A percentile compares a stretch with the other conserved stretches of the same genome.
These are phyloP conservation scores for Syzygium jambos DNA, from an alignment of 345 rosid genomes.

Conservation along the genomic window DNA sequence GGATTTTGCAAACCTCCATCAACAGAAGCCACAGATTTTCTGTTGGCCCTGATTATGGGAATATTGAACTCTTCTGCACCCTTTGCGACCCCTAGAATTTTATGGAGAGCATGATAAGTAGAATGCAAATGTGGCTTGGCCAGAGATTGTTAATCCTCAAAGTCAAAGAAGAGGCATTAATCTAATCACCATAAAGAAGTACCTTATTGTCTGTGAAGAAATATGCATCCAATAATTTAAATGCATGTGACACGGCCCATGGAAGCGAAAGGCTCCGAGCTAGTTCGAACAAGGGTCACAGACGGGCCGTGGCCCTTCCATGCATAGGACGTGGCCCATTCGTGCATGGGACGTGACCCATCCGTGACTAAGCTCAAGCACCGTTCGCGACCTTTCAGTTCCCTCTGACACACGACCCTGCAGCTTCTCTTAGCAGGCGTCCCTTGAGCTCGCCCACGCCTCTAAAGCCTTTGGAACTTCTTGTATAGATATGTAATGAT, in stretches of 20 bases:
- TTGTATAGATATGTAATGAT: no score
- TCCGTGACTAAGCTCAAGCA: no score
- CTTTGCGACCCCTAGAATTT: conserved; percentile 44
- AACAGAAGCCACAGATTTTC: conserved; percentile 52
- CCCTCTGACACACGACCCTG: no score
- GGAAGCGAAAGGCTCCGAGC: no score
- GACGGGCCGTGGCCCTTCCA: no score
- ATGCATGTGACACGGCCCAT: neutral
- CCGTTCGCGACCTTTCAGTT: no score
- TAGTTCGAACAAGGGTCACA: no score
- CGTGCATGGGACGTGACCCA: no score
- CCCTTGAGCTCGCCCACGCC: no score
- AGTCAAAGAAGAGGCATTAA: neutral
- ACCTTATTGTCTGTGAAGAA: conserved; percentile 75
- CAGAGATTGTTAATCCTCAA: neutral
- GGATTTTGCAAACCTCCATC: conserved; percentile 73
- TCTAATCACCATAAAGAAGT: neutral
- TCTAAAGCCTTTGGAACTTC: no score
- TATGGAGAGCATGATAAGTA: neutral
- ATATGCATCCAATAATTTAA: conserved; percentile 45
- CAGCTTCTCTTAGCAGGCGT: no score
- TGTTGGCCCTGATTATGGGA: conserved; percentile 49
- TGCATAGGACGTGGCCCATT: no score
- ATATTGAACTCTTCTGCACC: conserved; percentile 52
- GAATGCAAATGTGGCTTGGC: neutral